Evolutionary conservation across 495 filamentous ascomycete species (phyloP).

Genomic region (Bacidia rubella): DNA sequence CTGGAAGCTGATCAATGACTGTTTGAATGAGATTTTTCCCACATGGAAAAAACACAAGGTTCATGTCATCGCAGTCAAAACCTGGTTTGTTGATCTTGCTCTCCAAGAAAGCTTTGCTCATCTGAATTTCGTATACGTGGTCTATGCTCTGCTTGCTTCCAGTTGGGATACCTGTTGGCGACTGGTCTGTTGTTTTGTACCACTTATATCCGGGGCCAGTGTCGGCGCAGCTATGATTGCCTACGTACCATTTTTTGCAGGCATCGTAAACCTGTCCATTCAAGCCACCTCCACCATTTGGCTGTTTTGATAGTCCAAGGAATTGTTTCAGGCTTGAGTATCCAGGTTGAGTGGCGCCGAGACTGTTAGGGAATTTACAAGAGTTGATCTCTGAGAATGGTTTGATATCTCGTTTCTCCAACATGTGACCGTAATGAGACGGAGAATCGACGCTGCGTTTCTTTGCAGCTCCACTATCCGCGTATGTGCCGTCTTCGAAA

Average conservation of each 20-base stretch:
- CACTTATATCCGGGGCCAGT: not conserved
- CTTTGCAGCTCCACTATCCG: not conserved
- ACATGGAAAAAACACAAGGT: not conserved
- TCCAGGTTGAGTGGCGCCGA: not conserved
- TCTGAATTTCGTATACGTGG: constrained; percentile 5
- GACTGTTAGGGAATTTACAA: constrained; percentile 1
- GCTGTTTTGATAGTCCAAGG: not conserved
- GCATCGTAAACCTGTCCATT: not conserved
- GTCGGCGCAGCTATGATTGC: not conserved
- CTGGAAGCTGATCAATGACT: not conserved
- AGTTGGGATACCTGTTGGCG: not conserved
- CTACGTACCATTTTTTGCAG: constrained; percentile 1
- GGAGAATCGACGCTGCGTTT: not conserved
- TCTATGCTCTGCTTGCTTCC: constrained; percentile 6
- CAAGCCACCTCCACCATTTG: not conserved
- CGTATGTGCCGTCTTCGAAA: not conserved
- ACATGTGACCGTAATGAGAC: not conserved
- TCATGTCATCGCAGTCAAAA: constrained; percentile 1
- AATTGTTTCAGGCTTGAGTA: not conserved
- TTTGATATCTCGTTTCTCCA: not conserved
- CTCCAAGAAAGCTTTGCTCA: not conserved
- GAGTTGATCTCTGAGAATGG: not conserved
- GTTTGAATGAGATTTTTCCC: not conserved
- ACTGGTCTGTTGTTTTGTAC: not conserved
- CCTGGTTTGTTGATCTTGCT: not conserved